phyloP scores from a whole-genome alignment of 2,329 filamentous ascomycete species.

The Fusarium avenaceum region DNA sequence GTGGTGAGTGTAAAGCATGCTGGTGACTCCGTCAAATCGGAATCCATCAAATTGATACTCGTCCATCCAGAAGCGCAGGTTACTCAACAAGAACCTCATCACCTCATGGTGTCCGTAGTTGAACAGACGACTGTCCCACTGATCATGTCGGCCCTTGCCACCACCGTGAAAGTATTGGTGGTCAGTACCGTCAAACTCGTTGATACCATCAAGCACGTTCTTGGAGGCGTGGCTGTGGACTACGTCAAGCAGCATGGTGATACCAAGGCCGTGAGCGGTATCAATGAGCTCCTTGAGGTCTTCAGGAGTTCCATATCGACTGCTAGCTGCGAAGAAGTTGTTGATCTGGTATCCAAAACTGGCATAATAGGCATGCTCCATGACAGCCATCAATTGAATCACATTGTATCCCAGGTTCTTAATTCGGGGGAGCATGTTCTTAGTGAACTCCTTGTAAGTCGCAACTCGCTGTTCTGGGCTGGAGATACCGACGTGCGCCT shows the following conservation, averaged over 20 bases:
- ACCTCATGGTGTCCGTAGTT: conserved; percentile 98
- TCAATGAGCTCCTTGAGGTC: conserved; percentile 97
- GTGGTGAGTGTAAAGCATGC: conserved; percentile 96
- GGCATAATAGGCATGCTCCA: conserved; percentile 99
- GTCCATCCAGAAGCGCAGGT: conserved; percentile 99
- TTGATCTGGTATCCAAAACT: conserved; percentile 99
- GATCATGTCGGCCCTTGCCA: conserved; percentile 84
- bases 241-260: conserved; percentile 92
- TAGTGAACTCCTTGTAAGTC: conserved; percentile 97
- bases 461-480: conserved; percentile 89
- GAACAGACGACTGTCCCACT: conserved; percentile 97
- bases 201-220: conserved; percentile 94
- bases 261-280: conserved; percentile 89
- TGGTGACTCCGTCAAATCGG: conserved; percentile 97
- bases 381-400: conserved; percentile 98
- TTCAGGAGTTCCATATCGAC: conserved; percentile 92
- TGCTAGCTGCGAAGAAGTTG: conserved; percentile 98
- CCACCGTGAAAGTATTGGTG: conserved; percentile 97
- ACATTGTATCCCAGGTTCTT: conserved; percentile 93
- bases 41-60: conserved; percentile 98
- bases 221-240: conserved; percentile 99
- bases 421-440: conserved; percentile 91
- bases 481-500: conserved; percentile 98
- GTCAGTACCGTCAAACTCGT: conserved; percentile 95
- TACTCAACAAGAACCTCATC: conserved; percentile 93